Percentiles rank a stretch among this genome's conserved stretches.
phyloP scores from a whole-genome alignment of 1,284 basidiomycete genomes.

The Stygiomarasmius scandens region DNA sequence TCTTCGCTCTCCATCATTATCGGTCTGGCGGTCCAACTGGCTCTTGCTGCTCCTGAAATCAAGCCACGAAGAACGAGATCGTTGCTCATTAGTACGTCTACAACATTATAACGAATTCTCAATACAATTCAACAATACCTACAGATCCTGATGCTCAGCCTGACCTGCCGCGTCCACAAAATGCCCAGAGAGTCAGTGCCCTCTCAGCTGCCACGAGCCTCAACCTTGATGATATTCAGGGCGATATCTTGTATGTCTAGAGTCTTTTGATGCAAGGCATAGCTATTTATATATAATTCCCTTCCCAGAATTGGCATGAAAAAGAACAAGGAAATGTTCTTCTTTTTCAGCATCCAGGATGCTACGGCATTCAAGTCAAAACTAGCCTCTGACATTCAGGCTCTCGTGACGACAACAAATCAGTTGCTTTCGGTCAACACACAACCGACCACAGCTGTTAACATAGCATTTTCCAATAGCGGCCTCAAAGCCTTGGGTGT shows the following conservation, averaged over 20 bases:
- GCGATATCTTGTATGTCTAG: slow-evolving; percentile 22
- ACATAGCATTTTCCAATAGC: slow-evolving; percentile 32
- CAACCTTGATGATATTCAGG: slow-evolving; percentile 25
- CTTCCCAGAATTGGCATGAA: slow-evolving; percentile 29
- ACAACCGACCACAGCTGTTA: slow-evolving; percentile 29
- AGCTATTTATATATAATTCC: no score
- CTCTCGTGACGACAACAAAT: slow-evolving; percentile 31
- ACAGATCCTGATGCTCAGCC: slow-evolving; percentile 21
- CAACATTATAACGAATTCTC: no score
- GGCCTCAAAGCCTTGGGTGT: slow-evolving; percentile 35
- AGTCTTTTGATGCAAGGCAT: no score
- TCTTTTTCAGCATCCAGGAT: slow-evolving; percentile 32
- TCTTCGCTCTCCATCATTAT: neutral
- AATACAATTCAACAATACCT: no score
- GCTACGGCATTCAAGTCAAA: slow-evolving; percentile 25
- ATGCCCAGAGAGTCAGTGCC: slow-evolving; percentile 5
- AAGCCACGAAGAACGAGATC: slow-evolving; percentile 3
- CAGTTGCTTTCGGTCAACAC: slow-evolving; percentile 21
- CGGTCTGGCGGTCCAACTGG: neutral
- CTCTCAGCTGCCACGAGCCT: slow-evolving; percentile 14
- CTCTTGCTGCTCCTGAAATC: neutral
- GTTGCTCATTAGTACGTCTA: slow-evolving; percentile 1
- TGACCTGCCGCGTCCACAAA: slow-evolving; percentile 17
- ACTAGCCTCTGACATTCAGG: slow-evolving; percentile 29
- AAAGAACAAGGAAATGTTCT: slow-evolving; percentile 31